A percentile compares a stretch with the other conserved stretches of the same genome.
phyloP scores from a whole-genome alignment of 306 rosid genomes.

The Prinsepia uniflora region DNA sequence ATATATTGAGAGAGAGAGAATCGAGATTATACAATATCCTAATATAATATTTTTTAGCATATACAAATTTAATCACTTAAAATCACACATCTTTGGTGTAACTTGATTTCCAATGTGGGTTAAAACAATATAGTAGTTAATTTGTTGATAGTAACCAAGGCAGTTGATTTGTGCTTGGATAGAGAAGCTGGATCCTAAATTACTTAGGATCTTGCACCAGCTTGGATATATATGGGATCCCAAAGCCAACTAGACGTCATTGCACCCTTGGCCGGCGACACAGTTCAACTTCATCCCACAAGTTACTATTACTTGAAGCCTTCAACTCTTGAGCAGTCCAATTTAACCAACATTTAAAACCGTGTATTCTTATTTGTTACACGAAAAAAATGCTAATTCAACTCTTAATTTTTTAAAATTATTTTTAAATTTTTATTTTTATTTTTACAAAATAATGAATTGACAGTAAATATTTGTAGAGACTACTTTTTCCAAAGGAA shows the following conservation, averaged over 20 bases:
- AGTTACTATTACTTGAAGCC: neutral
- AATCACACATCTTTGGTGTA: neutral
- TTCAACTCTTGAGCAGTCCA: neutral
- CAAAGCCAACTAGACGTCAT: neutral
- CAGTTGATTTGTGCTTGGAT: neutral
- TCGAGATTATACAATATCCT: too few species aligned
- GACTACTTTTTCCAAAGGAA: too few species aligned
- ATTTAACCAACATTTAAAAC: neutral
- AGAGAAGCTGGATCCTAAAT: neutral
- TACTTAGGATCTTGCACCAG: slow-evolving; percentile 2
- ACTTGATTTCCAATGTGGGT: neutral
- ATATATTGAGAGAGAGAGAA: too few species aligned
- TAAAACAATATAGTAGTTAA: neutral
- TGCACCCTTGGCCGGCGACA: neutral
- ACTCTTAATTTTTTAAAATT: too few species aligned
- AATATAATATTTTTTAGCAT: neutral
- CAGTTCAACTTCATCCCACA: neutral
- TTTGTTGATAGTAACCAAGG: neutral
- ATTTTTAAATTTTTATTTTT: too few species aligned
- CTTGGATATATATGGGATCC: neutral
- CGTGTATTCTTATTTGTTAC: neutral
- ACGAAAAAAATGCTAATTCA: too few species aligned
- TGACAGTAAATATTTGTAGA: too few species aligned
- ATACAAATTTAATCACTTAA: neutral
- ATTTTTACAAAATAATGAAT: neutral